phyloP scores from a whole-genome alignment of 108 stramenopile species.

The Pseudonitzschia pungens region DNA sequence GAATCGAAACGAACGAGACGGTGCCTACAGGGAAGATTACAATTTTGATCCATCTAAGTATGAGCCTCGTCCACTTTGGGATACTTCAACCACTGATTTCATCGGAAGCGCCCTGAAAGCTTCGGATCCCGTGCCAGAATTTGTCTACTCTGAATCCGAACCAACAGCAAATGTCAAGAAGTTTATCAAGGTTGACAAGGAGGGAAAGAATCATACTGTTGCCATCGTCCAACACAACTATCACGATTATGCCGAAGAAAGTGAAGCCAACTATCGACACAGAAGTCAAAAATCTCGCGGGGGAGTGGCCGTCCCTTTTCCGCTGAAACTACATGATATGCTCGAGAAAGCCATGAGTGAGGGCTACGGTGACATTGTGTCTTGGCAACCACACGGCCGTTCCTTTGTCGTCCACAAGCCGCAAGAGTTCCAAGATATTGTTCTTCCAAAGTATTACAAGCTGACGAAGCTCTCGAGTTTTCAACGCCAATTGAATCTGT shows the following conservation, averaged over 20 bases:
- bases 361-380: constrained; percentile 64
- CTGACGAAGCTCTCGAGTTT: constrained; percentile 87
- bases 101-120: not conserved
- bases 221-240: constrained; percentile 64
- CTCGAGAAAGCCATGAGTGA: constrained; percentile 53
- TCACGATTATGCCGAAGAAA: constrained; percentile 71
- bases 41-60: not conserved
- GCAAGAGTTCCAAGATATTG: constrained; percentile 73
- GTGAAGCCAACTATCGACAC: constrained; percentile 12
- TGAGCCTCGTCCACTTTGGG: not conserved
- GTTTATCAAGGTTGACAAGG: constrained; percentile 9
- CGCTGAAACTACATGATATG: constrained; percentile 78
- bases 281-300: constrained; percentile 37
- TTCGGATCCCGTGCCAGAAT: not conserved
- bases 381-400: constrained; percentile 87
- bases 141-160: not conserved
- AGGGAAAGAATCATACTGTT: constrained; percentile 13
- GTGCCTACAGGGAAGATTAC: not conserved
- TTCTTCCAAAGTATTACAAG: constrained; percentile 86
- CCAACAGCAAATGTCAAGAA: not conserved
- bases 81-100: not conserved
- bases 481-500: constrained; percentile 92
- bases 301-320: constrained; percentile 66
- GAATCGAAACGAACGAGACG: not conserved
- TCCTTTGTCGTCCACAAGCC: constrained; percentile 88